These are phyloP conservation scores for Cystobasidiopsis lactophilus DNA, from an alignment of 768 basidiomycete genomes.

Conservation along the genomic window DNA sequence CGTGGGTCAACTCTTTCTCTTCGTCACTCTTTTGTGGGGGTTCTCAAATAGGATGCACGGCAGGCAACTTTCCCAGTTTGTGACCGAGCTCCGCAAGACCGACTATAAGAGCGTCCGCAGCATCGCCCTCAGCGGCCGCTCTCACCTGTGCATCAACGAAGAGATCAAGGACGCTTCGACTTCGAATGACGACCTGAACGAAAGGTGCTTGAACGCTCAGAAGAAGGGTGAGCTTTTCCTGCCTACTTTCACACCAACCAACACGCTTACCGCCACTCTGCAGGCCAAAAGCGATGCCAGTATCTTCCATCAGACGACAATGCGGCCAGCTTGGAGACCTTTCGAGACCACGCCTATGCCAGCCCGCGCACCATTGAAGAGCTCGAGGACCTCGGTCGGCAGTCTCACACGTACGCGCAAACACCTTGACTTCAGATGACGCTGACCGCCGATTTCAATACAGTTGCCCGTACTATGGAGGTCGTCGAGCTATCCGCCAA, in stretches of 20 bases:
- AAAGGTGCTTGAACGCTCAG: slow-evolving; percentile 18
- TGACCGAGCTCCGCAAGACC: slow-evolving; percentile 61
- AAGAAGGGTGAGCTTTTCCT: slow-evolving; percentile 6
- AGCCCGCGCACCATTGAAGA: slow-evolving; percentile 87
- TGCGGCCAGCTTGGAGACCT: slow-evolving; percentile 48
- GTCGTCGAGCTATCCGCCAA: slow-evolving; percentile 63
- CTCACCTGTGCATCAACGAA: slow-evolving; percentile 81
- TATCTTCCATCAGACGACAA: slow-evolving; percentile 51
- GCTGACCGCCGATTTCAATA: no score
- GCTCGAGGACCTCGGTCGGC: slow-evolving; percentile 47
- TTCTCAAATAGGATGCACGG: neutral
- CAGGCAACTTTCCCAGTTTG: slow-evolving; percentile 60
- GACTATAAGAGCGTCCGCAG: slow-evolving; percentile 36
- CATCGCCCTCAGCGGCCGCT: slow-evolving; percentile 73
- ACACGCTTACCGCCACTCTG: neutral
- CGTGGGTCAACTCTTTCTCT: slow-evolving; percentile 22
- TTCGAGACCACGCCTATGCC: slow-evolving; percentile 71
- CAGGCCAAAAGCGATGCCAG: slow-evolving; percentile 40
- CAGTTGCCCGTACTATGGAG: slow-evolving; percentile 88
- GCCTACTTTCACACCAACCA: neutral
- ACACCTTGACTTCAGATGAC: no score
- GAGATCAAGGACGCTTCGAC: slow-evolving; percentile 34
- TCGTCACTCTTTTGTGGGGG: neutral
- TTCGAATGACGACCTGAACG: slow-evolving; percentile 29
- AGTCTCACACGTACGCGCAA: no score